A percentile compares a stretch with the other conserved stretches of the same genome.
Evolutionary conservation across 2,329 filamentous ascomycete species (phyloP).

Genomic region (Diaporthe batatas): DNA sequence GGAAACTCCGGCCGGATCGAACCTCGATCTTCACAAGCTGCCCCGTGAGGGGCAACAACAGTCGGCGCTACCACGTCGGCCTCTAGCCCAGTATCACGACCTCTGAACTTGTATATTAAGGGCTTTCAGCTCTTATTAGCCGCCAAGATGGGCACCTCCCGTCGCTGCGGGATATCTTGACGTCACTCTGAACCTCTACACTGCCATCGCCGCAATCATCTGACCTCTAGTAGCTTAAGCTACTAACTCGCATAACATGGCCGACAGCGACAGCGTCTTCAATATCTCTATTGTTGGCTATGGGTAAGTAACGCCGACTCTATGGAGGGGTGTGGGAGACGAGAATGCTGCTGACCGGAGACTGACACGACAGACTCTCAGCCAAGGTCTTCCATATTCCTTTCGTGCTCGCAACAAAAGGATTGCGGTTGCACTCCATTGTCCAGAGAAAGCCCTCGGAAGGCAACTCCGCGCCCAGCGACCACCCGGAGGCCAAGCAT

Average conservation of each 20-base stretch:
- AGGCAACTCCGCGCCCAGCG: constrained; percentile 75
- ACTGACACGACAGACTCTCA: constrained; percentile 58
- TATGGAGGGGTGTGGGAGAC: background rate
- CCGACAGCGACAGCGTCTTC: constrained; percentile 45
- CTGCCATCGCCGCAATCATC: background rate
- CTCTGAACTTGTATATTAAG: background rate
- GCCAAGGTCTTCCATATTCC: constrained; percentile 82
- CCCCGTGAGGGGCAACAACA: background rate
- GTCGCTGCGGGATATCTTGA: background rate
- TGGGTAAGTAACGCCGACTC: constrained; percentile 42
- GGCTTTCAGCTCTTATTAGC: background rate
- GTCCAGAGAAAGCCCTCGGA: constrained; percentile 79
- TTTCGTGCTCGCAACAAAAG: constrained; percentile 74
- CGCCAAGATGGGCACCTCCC: background rate
- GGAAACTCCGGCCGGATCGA: background rate
- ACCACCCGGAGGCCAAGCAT: constrained; percentile 75
- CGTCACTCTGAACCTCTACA: background rate
- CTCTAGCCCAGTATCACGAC: background rate
- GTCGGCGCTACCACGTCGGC: background rate
- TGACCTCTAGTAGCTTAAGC: too few relatives aligned
- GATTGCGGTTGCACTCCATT: constrained; percentile 78
- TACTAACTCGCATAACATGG: constrained; percentile 9
- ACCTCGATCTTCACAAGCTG: background rate
- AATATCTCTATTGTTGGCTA: constrained; percentile 50
- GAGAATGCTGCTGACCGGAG: background rate